Conservation (phyloP, 2,329 filamentous ascomycete genomes). For the Chrysoporthe cubensis region DNA sequence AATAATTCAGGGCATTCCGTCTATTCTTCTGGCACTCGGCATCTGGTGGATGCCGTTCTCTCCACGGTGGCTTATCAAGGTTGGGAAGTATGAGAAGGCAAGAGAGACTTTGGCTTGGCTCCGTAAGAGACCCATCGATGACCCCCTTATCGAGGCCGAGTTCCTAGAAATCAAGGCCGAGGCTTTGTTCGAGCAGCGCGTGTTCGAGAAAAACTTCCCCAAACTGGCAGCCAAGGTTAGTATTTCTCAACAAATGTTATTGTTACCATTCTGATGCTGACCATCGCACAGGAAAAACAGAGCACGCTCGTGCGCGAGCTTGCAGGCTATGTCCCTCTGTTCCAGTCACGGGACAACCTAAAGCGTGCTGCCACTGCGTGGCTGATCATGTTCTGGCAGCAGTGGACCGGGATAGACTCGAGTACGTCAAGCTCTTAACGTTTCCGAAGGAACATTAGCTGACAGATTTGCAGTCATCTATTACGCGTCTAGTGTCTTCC, state of each 20-base stretch:
- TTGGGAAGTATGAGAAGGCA: slow-evolving; percentile 33
- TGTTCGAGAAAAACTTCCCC: slow-evolving; percentile 49
- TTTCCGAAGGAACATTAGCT: neutral
- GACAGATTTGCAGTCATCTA: slow-evolving; percentile 17
- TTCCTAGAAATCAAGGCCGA: slow-evolving; percentile 53
- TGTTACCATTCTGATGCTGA: neutral
- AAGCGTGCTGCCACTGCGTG: slow-evolving; percentile 49
- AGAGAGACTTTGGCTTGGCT: slow-evolving; percentile 34
- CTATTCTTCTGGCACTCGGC: slow-evolving; percentile 40
- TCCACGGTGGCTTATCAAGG: slow-evolving; percentile 49
- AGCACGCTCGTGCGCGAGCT: slow-evolving; percentile 50
- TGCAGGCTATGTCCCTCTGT: slow-evolving; percentile 53
- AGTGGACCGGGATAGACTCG: slow-evolving; percentile 48
- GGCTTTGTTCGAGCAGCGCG: slow-evolving; percentile 46
- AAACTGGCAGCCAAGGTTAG: slow-evolving; percentile 42
- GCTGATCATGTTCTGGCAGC: slow-evolving; percentile 54
- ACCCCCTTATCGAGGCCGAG: slow-evolving; percentile 46
- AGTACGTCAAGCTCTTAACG: slow-evolving; percentile 20
- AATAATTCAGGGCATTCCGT: slow-evolving; percentile 48
- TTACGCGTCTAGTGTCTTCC: slow-evolving; percentile 28
- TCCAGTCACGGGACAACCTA: slow-evolving; percentile 54
- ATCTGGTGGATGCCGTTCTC: slow-evolving; percentile 55
- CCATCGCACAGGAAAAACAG: slow-evolving; percentile 37
- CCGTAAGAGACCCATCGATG: slow-evolving; percentile 36
- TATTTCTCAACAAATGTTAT: neutral